Base-by-base conservation (phyloP, 306 rosid species). In the Amphicarpaea edgeworthii region DNA sequence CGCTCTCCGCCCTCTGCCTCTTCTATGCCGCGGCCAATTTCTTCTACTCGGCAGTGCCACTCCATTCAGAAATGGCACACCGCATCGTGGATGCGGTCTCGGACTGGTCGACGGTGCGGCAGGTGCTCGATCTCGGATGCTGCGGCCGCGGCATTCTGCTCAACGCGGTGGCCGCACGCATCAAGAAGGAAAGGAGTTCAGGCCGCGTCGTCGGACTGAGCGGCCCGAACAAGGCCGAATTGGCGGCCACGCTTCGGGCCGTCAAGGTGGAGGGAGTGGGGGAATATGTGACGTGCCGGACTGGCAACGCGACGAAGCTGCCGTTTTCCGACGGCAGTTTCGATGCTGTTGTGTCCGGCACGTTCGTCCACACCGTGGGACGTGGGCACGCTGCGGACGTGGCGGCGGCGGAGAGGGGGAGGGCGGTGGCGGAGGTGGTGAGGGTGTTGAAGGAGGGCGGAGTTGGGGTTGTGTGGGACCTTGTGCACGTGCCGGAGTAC, bases 401-500 rank as follows among this genome's bases (percentile, higher is more conserved):
- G 21, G 66, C 66, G 11, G 23, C 66, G 21, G 66, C 43, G 21
- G 66, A 60, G 43, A 60, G 66, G 43, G 66, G 66, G 6, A 60
- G 66, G 43, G 66, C 14, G 23, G 41, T 60, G 66, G 43, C 66
- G 43, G 66, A 60, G 21, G 3, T 60, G 2, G 66, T 60, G 66
- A 28, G 66, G 12, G 66, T 60, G 42, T n/a, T 60, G 23, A 60
- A 60, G 66, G 42, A 60, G 23, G 66, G 66, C 7, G 66, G 66
- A 6, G 4, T 60, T 14, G 66, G 66, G 17, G 66, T 60, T 5
- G 66, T 60, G 66, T 60, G 66, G 66, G 66, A 60, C 66, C 43
- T 60, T 14, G 42, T 60, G 66, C 66, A 60, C 43, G 66, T 60
- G 66, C 66, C 66, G 42, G 66, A 60, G 66, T 60, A 60, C 66